phyloP scores from a whole-genome alignment of 495 filamentous ascomycete genomes.

The Aspergillus sparsus region DNA sequence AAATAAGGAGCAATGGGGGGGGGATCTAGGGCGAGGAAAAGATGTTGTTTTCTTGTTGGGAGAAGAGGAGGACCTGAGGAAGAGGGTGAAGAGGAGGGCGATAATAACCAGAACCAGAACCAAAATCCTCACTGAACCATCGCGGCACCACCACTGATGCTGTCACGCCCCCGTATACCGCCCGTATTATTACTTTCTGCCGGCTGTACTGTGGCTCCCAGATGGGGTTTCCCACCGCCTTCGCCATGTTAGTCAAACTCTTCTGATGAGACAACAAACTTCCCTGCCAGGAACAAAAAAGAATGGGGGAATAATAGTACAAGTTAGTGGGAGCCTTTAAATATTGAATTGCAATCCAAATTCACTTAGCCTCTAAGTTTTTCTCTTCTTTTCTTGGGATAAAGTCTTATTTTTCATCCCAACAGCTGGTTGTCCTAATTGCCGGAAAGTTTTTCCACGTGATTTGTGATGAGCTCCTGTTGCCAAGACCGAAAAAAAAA shows the following conservation, averaged over 20 bases:
- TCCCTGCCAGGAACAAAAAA: not conserved
- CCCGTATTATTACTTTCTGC: conserved; percentile 27
- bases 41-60: conserved; percentile 7
- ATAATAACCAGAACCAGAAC: not conserved
- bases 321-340: not conserved
- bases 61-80: conserved; percentile 13
- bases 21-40: conserved; percentile 10
- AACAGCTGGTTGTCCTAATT: not conserved
- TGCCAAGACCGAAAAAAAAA: conserved; percentile 36
- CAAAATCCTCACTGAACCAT: conserved; percentile 21
- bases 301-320: not conserved
- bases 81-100: conserved; percentile 29
- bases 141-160: conserved; percentile 21
- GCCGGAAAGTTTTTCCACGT: conserved; percentile 24
- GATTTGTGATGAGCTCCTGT: conserved; percentile 26
- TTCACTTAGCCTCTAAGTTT: too few relatives aligned
- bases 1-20: conserved; percentile 4
- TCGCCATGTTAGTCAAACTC: not conserved
- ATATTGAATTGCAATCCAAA: too few relatives aligned
- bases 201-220: conserved; percentile 23
- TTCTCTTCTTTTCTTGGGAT: too few relatives aligned
- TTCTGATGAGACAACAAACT: not conserved
- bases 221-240: conserved; percentile 36
- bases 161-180: conserved; percentile 29
- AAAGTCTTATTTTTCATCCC: not conserved